phyloP scores from a whole-genome alignment of 2,329 filamentous ascomycete genomes.

The Ceratocystiopsis brevicomis region DNA sequence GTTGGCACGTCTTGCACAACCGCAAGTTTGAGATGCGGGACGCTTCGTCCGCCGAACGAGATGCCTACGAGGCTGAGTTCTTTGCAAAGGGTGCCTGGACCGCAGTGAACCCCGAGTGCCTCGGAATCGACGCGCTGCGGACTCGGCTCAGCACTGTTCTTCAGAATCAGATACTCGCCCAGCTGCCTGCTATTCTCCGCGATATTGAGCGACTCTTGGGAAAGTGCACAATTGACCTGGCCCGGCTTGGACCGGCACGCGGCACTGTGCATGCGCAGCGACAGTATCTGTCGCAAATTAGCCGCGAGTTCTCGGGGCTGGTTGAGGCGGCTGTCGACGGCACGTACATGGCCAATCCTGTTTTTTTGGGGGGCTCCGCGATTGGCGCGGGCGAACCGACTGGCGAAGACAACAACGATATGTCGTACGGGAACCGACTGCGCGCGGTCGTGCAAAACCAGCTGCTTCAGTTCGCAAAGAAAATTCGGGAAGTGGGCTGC shows the following conservation, averaged over 20 bases:
- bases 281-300: constrained; percentile 14
- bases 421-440: constrained; percentile 18
- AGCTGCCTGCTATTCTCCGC: constrained; percentile 25
- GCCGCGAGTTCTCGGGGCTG: constrained; percentile 11
- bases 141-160: constrained; percentile 31
- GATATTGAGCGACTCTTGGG: constrained; percentile 22
- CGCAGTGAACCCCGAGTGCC: constrained; percentile 14
- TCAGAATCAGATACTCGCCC: constrained; percentile 23
- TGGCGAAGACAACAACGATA: constrained; percentile 3
- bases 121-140: constrained; percentile 30
- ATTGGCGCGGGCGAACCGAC: background rate
- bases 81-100: constrained; percentile 22
- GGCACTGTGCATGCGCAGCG: constrained; percentile 9
- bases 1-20: constrained; percentile 35
- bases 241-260: constrained; percentile 16
- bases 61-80: constrained; percentile 23
- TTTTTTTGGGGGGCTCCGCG: constrained; percentile 8
- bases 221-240: constrained; percentile 13
- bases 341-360: constrained; percentile 9
- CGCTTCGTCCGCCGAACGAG: constrained; percentile 16
- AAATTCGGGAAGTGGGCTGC: constrained; percentile 24
- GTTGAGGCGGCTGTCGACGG: constrained; percentile 14
- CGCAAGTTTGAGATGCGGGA: constrained; percentile 20
- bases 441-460: constrained; percentile 34
- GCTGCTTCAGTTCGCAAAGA: constrained; percentile 25